Evolutionary conservation across 73 alveolate species (phyloP), one percentile per base, ranked within the genome.

Genomic region (Paramecium octaurelia): DNA sequence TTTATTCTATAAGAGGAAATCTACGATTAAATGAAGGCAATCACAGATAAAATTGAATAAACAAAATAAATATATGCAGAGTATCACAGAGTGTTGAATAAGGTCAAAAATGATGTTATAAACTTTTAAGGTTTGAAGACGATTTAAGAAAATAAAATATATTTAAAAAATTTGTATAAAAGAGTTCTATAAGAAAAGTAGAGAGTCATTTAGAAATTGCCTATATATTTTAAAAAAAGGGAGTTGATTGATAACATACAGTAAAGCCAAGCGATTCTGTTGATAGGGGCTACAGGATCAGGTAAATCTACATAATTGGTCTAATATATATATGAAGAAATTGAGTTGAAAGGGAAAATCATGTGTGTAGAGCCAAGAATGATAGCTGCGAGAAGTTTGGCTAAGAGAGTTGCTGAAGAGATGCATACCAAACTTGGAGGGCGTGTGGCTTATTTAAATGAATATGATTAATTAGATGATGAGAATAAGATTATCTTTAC

Each of bases 311-410:
- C 99, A n/a, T 98, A 98, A 95, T 95, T 98, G 44, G 99, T 99
- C 27, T 97, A 98, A 93, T 98, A 96, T 96, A 75, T 98, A 58
- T 93, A 96, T 80, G 96, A 93, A 75, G 93, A 96, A 80, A 40
- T 23, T 43, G 91, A 38, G 12, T 40, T 76, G 16, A 64, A 88
- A 11, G 85, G 92, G 44, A 93, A 92, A 16, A 98, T 98, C 16
- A 99, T 98, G 18, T 98, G 99, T 92, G 98, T 99, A 16, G 98
- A 99, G 93, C 99, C 99, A 12, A 98, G 99, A 85, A 96, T 99
- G 93, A 99, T 99, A 38, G 99, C 99, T 11, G 99, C 99, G 16
- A 98, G 97, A 99, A 95, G 99, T 92, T 97, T 92, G n/a, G 95
- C 96, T 36, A 94, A 86, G 35, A 93, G 96, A 90, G 95, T 77